A percentile compares a stretch with the other conserved stretches of the same genome.
Conservation (phyloP, 352 stramenopile genomes). For the Elongisporangium undulatum region DNA sequence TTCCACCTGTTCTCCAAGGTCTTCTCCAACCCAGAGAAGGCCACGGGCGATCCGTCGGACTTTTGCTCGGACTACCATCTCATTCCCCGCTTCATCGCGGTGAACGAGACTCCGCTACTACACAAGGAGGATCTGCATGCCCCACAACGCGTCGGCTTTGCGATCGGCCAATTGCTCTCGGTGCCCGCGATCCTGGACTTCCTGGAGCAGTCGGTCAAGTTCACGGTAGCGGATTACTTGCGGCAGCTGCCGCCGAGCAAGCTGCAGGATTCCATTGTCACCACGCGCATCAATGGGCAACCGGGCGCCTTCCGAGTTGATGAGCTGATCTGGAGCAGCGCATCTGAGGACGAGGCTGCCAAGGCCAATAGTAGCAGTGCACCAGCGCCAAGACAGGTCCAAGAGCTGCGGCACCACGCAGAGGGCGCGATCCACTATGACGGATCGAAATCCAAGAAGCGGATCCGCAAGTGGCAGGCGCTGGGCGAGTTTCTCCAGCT, state of each 20-base stretch:
- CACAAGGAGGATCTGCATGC: constrained; percentile 58
- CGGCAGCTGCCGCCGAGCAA: constrained; percentile 34
- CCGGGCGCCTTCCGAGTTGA: constrained; percentile 65
- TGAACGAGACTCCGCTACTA: constrained; percentile 57
- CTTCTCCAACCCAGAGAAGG: constrained; percentile 44
- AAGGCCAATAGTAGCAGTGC: constrained; percentile 4
- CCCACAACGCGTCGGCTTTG: constrained; percentile 77
- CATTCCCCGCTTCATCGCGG: constrained; percentile 74
- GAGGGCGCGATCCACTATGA: constrained; percentile 55
- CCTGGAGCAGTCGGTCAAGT: constrained; percentile 49
- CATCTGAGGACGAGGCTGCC: neutral
- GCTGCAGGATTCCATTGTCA: constrained; percentile 70
- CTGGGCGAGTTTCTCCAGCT: constrained; percentile 55
- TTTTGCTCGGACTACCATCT: constrained; percentile 79
- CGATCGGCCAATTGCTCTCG: constrained; percentile 54
- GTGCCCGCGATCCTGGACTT: constrained; percentile 67
- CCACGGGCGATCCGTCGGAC: constrained; percentile 48
- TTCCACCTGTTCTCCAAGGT: constrained; percentile 64
- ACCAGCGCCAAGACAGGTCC: constrained; percentile 10
- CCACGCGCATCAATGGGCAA: constrained; percentile 61
- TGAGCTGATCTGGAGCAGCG: constrained; percentile 25
- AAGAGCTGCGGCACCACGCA: constrained; percentile 21
- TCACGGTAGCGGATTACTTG: constrained; percentile 45
- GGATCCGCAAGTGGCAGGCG: constrained; percentile 60
- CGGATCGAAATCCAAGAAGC: constrained; percentile 59